Evolutionary conservation across 2,329 filamentous ascomycete species (phyloP), one percentile per base, ranked within the genome.

Genomic region (Arthrobotrys musiformis): DNA sequence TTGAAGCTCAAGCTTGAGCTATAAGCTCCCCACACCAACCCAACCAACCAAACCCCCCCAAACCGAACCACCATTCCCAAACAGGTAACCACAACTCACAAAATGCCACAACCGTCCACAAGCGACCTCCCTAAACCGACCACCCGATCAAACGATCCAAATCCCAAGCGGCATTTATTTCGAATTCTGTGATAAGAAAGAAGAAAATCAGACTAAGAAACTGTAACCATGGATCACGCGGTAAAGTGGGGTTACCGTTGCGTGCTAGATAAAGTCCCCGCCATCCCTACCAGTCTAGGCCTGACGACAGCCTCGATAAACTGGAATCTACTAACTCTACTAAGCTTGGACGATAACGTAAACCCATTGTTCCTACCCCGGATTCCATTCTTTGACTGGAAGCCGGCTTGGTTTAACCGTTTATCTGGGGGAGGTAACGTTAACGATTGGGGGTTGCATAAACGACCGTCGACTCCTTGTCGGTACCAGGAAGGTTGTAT

Each of bases 151-250:
- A 42, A 42, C 40, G 4, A 17, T 19, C 7, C n/a, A 2, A 42
- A 42, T 2, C 40, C 13, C 30, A 56, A 35, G 50, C 35, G 50
- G 50, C 50, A 56, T 56, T 56, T 56, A 56, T 19, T 17, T 17
- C 50, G 13, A 15, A 13, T 52, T n/a, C 15, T 2, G 6, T 15
- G 9, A 48, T 5, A 3, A 7, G 22, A 15, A 2, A 33, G 22
- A 35, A 17, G 7, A 30, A 52, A 30, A n/a, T 19, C 48, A 30
- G 26, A 6, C 30, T 8, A 46, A 22, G 6, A 48, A 24, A 52
- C 24, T 56, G 50, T 56, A 56, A 37, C 50, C 50, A 56, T 30
- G 50, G 50, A 22, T 56, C 50, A 56, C 50, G 22, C 35, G 50
- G 13, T 22, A n/a, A 13, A 15, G 19, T 24, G 9, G 8, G 40